Percentiles rank a stretch among this genome's conserved stretches.
phyloP scores from a whole-genome alignment of 495 filamentous ascomycete genomes.

The Aspergillus saccharolyticus region DNA sequence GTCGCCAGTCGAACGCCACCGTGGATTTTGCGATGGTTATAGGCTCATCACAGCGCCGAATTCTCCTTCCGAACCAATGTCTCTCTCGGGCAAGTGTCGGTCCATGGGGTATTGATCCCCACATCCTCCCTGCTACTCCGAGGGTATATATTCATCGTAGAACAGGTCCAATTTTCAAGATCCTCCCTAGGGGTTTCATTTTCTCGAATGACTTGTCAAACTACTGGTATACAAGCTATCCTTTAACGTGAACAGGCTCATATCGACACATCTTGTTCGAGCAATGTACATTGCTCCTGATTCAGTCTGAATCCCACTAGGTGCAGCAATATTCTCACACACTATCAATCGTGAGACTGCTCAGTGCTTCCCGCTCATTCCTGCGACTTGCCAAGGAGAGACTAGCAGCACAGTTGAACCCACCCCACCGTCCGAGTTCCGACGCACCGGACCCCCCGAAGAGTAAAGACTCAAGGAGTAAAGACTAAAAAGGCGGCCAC shows the following conservation, averaged over 20 bases:
- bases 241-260: no score
- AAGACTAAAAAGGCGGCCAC: no score
- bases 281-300: no score
- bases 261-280: no score
- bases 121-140: not conserved
- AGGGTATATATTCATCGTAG: conserved; percentile 11
- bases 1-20: conserved; percentile 1
- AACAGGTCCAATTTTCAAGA: conserved; percentile 1
- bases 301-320: no score
- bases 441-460: not conserved
- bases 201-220: not conserved
- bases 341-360: no score
- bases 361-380: no score
- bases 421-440: not conserved
- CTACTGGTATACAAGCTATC: no score
- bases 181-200: not conserved
- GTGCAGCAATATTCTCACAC: no score
- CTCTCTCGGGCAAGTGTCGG: conserved; percentile 15
- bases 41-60: conserved; percentile 13
- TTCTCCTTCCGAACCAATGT: conserved; percentile 19
- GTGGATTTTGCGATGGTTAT: not conserved
- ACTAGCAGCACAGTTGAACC: not conserved
- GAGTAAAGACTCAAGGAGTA: no score
- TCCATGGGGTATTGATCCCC: conserved; percentile 6
- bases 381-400: not conserved